These are phyloP conservation scores for Erythrobasidium yunnanense DNA, from an alignment of 768 basidiomycete species.

Conservation along the genomic window DNA sequence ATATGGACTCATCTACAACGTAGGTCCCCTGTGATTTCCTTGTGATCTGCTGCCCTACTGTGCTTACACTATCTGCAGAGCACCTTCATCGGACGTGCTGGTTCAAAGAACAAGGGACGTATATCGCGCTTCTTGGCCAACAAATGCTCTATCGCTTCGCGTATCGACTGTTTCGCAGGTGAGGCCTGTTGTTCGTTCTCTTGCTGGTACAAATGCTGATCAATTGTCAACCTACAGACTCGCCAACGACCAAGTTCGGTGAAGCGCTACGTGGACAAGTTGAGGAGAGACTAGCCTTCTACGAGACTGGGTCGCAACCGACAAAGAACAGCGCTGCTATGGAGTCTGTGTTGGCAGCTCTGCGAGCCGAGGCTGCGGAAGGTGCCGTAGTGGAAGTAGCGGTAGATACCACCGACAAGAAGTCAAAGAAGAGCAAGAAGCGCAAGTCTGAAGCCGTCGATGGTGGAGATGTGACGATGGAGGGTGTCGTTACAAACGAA, in stretches of 20 bases:
- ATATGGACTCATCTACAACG: constrained; percentile 94
- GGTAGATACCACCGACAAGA: constrained; percentile 39
- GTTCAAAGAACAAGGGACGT: constrained; percentile 86
- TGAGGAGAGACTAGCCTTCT: constrained; percentile 87
- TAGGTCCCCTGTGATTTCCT: not conserved
- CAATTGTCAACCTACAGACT: constrained; percentile 33
- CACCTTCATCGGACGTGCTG: constrained; percentile 88
- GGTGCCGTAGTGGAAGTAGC: constrained; percentile 54
- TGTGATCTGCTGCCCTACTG: not conserved
- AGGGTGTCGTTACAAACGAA: constrained; percentile 21
- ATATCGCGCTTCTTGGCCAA: constrained; percentile 98
- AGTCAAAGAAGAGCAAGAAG: constrained; percentile 54
- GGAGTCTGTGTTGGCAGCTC: constrained; percentile 53
- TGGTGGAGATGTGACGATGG: constrained; percentile 1
- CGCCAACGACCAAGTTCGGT: constrained; percentile 81
- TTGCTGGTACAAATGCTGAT: not conserved
- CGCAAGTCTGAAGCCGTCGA: constrained; percentile 50
- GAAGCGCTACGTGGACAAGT: constrained; percentile 88
- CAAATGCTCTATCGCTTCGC: constrained; percentile 92
- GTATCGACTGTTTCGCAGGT: constrained; percentile 92
- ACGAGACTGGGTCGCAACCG: constrained; percentile 79
- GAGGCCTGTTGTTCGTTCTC: too few relatives aligned
- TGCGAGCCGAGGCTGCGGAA: constrained; percentile 49
- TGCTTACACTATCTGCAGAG: constrained; percentile 9
- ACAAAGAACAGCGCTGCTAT: constrained; percentile 83